phyloP scores from a whole-genome alignment of 352 stramenopile species.

The Phytophthora constricta region DNA sequence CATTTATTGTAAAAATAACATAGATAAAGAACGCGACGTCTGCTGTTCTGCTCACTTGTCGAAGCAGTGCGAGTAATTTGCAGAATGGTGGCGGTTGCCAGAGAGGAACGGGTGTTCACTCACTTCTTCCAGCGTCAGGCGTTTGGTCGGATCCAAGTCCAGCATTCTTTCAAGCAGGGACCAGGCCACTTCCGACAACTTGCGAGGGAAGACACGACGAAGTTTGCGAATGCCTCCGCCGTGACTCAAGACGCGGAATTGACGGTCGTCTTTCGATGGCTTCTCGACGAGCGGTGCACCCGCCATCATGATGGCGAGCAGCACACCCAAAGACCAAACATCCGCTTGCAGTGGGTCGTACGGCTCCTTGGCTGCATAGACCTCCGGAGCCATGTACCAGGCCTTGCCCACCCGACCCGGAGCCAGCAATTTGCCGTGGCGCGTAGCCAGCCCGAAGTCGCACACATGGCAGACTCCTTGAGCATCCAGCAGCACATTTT shows the following conservation, averaged over 20 bases:
- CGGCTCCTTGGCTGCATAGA: constrained; percentile 44
- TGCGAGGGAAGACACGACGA: constrained; percentile 43
- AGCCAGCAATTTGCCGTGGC: constrained; percentile 29
- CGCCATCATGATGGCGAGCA: constrained; percentile 70
- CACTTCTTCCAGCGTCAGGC: constrained; percentile 52
- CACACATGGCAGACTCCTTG: constrained; percentile 51
- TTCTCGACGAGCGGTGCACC: constrained; percentile 57
- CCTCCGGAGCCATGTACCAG: constrained; percentile 77
- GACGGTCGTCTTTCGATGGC: constrained; percentile 37
- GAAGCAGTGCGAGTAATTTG: background rate
- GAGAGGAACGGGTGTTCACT: constrained; percentile 43
- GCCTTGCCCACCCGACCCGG: constrained; percentile 59
- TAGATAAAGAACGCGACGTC: background rate
- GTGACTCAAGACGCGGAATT: constrained; percentile 47
- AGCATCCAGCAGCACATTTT: constrained; percentile 62
- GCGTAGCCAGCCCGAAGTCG: constrained; percentile 58
- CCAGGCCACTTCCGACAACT: constrained; percentile 31
- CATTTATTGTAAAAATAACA: constrained; percentile 2
- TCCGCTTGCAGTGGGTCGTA: constrained; percentile 60
- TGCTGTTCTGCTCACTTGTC: no score
- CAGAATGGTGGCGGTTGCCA: constrained; percentile 1
- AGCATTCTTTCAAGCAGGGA: constrained; percentile 42
- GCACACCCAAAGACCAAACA: constrained; percentile 66
- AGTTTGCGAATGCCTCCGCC: constrained; percentile 51
- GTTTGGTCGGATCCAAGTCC: constrained; percentile 31